phyloP scores from a whole-genome alignment of 495 filamentous ascomycete genomes.

The Talaromyces thailandensis region DNA sequence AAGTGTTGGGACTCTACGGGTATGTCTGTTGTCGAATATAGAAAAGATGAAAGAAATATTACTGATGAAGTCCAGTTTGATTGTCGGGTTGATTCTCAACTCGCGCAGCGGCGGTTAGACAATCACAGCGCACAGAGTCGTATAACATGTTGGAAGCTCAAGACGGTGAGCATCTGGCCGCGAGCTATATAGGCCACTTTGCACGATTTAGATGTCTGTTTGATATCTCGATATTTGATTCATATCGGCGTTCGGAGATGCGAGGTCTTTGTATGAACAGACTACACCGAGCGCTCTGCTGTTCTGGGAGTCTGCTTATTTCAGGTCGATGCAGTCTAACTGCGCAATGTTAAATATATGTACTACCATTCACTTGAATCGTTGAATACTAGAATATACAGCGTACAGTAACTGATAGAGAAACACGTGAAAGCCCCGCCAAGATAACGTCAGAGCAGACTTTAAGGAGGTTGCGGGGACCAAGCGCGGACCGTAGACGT shows the following conservation, averaged over 20 bases:
- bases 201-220: neutral
- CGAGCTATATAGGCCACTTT: neutral
- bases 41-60: neutral
- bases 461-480: slow-evolving; percentile 4
- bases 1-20: slow-evolving; percentile 96
- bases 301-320: neutral
- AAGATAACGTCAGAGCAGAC: slow-evolving; percentile 21
- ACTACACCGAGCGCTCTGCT: neutral
- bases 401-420: neutral
- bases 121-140: no score
- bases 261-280: neutral
- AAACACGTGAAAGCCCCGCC: slow-evolving; percentile 1
- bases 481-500: neutral
- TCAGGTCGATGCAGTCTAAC: neutral
- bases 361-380: neutral
- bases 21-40: slow-evolving; percentile 29
- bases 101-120: slow-evolving; percentile 15
- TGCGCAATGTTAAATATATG: neutral
- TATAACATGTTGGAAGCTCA: neutral
- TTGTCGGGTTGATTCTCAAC: slow-evolving; percentile 50
- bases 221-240: neutral
- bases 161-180: neutral
- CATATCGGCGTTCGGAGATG: neutral
- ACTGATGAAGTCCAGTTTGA: slow-evolving; percentile 28
- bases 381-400: no score